Evolutionary conservation across 805 yeast species (phyloP), one percentile per base, ranked within the genome.

Genomic region (Tetrapisispora fleetii): DNA sequence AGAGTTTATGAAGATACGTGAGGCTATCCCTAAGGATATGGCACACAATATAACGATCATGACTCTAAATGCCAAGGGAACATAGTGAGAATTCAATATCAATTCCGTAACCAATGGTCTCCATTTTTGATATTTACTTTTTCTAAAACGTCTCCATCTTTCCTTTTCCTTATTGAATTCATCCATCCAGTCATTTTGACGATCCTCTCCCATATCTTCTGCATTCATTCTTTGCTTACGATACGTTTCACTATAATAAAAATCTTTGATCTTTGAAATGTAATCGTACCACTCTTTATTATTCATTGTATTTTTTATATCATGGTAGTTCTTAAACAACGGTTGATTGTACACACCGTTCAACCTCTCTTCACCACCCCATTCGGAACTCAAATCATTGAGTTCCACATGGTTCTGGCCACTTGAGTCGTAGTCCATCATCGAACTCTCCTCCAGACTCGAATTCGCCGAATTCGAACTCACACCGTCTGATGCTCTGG

Each of bases 341-440:
- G 65, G 65, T 14, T 60, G 57, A 37, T 58, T 58, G 52, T 81
- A 74, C 28, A 80, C 77, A 42, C 67, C 69, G 48, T 75, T 74
- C 52, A 85, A 68, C 50, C 89, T 65, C 48, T 76, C 76, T 49
- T 76, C 86, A 37, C 95, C 95, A 35, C 81, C 81, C 93, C 93
- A 85, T 19, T 73, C 67, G 1, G 75, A 74, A 40, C 74, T 70
- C 46, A 80, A 62, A 48, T 74, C 75, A 3, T 18, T 59, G 62
- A 30, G 54, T 47, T 41, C 50, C 43, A 32, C 35, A 11, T 24
- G 28, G 28, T 24, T 24, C 8, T 32, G n/a, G 14, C n/a, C 35
- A 13, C n/a, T 13, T 11, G 27, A 57, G 53, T 18, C 48, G 48
- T 14, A n/a, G 11, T n/a, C 21, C 43, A 40, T 27, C 21, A n/a